Conservation (phyloP, 1,284 basidiomycete genomes). For the Abortiporus biennis region DNA sequence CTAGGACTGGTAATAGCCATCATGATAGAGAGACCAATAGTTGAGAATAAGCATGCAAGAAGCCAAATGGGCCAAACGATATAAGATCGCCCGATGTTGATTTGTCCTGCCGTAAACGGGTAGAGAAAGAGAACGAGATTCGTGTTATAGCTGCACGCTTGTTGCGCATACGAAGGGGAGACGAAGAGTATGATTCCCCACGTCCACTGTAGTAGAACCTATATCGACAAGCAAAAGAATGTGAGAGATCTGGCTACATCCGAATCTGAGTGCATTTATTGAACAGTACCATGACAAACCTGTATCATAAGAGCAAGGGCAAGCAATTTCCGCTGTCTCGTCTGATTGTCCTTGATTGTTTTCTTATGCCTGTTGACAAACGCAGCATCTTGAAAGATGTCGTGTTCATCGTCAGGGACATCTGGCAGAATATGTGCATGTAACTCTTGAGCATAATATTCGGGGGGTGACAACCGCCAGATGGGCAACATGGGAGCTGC, state of each 20-base stretch:
- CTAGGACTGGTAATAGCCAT: conserved; percentile 20
- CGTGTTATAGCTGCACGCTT: conserved; percentile 20
- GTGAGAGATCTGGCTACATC: neutral
- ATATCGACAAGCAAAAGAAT: no score
- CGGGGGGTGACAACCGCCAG: conserved; percentile 20
- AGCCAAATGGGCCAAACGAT: conserved; percentile 24
- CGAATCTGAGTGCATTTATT: neutral
- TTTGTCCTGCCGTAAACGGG: conserved; percentile 12
- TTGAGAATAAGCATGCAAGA: conserved; percentile 22
- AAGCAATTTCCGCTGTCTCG: conserved; percentile 18
- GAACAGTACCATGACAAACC: no score
- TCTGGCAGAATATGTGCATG: conserved; percentile 12
- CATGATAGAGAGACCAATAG: conserved; percentile 18
- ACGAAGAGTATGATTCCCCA: conserved; percentile 25
- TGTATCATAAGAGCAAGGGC: conserved; percentile 23
- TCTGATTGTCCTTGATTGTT: conserved; percentile 18
- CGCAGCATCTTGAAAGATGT: conserved; percentile 9
- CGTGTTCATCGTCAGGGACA: conserved; percentile 12
- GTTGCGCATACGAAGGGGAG: conserved; percentile 20
- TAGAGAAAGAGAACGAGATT: conserved; percentile 18
- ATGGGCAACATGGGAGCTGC: conserved; percentile 18
- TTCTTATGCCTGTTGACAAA: conserved; percentile 12
- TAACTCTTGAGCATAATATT: conserved; percentile 19
- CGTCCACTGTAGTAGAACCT: conserved; percentile 25
- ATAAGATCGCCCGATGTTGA: conserved; percentile 17